Conservation (phyloP, 768 basidiomycete species). For the Coprinopsis cinerea region DNA sequence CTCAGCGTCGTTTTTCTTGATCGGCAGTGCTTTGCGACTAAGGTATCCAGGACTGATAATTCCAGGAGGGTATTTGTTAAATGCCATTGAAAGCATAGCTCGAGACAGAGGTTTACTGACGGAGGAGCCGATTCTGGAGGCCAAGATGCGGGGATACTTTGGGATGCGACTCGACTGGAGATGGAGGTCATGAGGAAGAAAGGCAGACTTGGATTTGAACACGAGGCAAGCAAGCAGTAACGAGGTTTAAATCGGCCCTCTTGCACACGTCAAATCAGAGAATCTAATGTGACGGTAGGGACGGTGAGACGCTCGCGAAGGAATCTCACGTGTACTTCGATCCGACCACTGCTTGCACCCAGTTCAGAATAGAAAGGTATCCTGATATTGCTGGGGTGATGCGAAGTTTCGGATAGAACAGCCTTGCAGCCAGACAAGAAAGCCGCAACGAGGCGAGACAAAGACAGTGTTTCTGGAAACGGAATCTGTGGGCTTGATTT, state of each 20-base stretch:
- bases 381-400: constrained; percentile 4
- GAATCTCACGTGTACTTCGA: constrained; percentile 32
- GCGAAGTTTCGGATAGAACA: constrained; percentile 9
- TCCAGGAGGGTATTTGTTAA: background rate
- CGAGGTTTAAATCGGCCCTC: constrained; percentile 19
- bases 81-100: background rate
- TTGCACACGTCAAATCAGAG: constrained; percentile 18
- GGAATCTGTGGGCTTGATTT: background rate
- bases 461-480: constrained; percentile 1
- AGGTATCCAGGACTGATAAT: constrained; percentile 47
- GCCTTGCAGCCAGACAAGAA: constrained; percentile 5
- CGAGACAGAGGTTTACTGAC: constrained; percentile 28
- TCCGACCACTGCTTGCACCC: constrained; percentile 1
- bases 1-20: constrained; percentile 79
- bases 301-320: constrained; percentile 23
- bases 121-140: constrained; percentile 47
- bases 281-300: constrained; percentile 16
- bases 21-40: constrained; percentile 66
- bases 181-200: constrained; percentile 42
- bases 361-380: background rate
- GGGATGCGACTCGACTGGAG: constrained; percentile 26
- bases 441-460: constrained; percentile 2
- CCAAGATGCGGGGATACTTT: constrained; percentile 30
- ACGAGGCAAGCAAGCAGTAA: constrained; percentile 31
- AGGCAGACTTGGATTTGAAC: constrained; percentile 20